Evolutionary conservation across 2,329 filamentous ascomycete species (phyloP), one percentile per base, ranked within the genome.

Genomic region (Pestalotiopsis sp.): DNA sequence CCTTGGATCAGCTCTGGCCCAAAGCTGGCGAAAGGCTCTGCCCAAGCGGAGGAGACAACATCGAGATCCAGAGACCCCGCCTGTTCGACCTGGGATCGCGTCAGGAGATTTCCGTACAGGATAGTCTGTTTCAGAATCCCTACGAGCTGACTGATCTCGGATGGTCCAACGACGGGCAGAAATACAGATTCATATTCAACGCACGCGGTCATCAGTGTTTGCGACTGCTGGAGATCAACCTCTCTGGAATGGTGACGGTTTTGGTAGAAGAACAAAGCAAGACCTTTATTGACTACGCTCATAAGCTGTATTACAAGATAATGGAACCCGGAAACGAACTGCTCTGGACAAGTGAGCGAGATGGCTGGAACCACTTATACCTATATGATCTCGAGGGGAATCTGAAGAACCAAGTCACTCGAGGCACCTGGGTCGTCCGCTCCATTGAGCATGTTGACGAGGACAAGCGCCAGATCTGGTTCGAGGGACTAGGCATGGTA

Each of bases 151-250:
- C 41, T 36, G 23, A 65, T 57, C 23, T 65, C 6, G 63, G 63
- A 20, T 65, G 63, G 63, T 65, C 63, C 9, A n/a, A 65, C 4
- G 25, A 65, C 3, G 17, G 39, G 23, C 12, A 57, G 45, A 57
- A 52, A 3, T 65, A 65, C 63, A n/a, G 63, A 2, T 65, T 65
- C 63, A 56, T 65, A 20, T 65, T 56, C 45, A 65, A 65, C 52
- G 63, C 52, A 56, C 39, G 63, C 11, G 63, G 63, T 20, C 63
- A 65, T 65, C 39, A 41, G 49, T n/a, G 25, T 38, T 7, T 65
- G 17, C 63, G 63, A 38, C 2, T 65, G 12, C 38, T 65, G 5
- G 41, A 65, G 27, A 65, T 65, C 12, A n/a, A 11, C 25, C 25
- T 56, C 1, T 25, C 14, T 17, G 63, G 63, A 20, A 36, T 13